phyloP scores from a whole-genome alignment of 176 grass and related monocot species.

The Raddia distichophylla region DNA sequence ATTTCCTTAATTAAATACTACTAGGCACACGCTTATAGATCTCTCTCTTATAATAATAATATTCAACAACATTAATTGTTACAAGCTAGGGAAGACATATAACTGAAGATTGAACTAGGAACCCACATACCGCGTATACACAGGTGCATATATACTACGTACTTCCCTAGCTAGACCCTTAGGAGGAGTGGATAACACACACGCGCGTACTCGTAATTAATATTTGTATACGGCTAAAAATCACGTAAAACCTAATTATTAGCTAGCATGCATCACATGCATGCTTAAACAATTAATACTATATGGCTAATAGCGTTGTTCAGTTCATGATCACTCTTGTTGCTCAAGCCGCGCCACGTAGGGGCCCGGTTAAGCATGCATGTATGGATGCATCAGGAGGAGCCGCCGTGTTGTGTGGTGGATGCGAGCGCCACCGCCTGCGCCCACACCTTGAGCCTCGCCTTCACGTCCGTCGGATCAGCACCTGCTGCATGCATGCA shows the following conservation, averaged over 20 bases:
- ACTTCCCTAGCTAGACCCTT: no score
- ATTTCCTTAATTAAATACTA: no score
- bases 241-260: not conserved
- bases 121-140: no score
- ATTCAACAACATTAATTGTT: no score
- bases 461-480: constrained; percentile 72
- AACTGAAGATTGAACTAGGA: no score
- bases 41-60: no score
- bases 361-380: not conserved
- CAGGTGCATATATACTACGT: no score
- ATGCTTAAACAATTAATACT: not conserved
- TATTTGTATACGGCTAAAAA: not conserved
- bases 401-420: constrained; percentile 46
- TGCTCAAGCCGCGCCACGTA: not conserved
- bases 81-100: no score
- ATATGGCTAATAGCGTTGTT: not conserved
- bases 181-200: not conserved
- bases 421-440: constrained; percentile 75
- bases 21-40: no score
- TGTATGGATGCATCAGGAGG: constrained; percentile 5
- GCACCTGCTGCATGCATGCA: constrained; percentile 31
- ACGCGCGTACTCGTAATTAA: no score
- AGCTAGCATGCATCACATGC: not conserved
- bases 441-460: constrained; percentile 72
- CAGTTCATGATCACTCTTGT: not conserved